Percentiles rank a stretch among this genome's conserved stretches.
Conservation (phyloP, 1,139 yeast species). For the Protomyces lactucae-debilis region DNA sequence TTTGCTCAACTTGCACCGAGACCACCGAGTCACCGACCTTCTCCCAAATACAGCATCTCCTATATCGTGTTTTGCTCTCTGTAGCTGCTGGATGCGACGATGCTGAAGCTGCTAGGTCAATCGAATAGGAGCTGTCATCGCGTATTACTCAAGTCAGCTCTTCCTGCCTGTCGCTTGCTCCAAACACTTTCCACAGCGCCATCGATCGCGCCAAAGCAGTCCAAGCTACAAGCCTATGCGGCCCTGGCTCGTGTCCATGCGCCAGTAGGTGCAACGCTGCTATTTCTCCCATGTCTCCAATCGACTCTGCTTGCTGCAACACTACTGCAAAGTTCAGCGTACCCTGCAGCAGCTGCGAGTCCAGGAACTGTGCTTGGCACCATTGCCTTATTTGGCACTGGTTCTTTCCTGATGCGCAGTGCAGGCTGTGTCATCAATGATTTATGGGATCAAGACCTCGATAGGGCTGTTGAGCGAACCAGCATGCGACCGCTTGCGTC, state of each 20-base stretch:
- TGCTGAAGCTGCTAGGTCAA: not conserved
- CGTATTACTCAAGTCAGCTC: too few species aligned
- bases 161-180: too few species aligned
- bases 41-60: too few species aligned
- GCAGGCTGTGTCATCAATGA: slow-evolving; percentile 98
- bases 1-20: too few species aligned
- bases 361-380: slow-evolving; percentile 51
- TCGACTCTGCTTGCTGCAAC: slow-evolving; percentile 82
- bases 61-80: too few species aligned
- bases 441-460: slow-evolving; percentile 74
- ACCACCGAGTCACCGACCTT: too few species aligned
- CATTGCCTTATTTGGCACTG: slow-evolving; percentile 62
- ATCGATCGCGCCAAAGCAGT: not conserved
- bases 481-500: slow-evolving; percentile 86
- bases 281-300: slow-evolving; percentile 77
- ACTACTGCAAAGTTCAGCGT: slow-evolving; percentile 51
- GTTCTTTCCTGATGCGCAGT: slow-evolving; percentile 89
- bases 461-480: slow-evolving; percentile 79
- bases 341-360: slow-evolving; percentile 40
- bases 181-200: not conserved
- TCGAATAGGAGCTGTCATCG: too few species aligned
- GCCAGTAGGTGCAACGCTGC: slow-evolving; percentile 85
- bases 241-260: slow-evolving; percentile 77
- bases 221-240: slow-evolving; percentile 10
- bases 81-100: not conserved